Base-by-base conservation (phyloP, 345 rosid species). In the Citropsis articulata region DNA sequence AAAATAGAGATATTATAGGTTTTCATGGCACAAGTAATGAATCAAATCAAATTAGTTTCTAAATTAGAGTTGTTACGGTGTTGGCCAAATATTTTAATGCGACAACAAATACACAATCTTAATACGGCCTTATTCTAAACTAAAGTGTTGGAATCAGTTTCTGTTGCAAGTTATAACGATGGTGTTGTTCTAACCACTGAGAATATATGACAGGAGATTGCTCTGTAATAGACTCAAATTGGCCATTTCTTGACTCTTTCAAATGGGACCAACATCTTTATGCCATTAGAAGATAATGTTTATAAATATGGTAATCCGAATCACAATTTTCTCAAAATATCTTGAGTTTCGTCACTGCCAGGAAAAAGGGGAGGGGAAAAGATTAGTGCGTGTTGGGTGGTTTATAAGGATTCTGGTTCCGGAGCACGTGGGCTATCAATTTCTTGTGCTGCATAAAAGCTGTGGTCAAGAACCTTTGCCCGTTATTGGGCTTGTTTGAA, bases 21-120 rank as follows among this genome's bases (percentile, higher is more conserved):
- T 42, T 42, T 42, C 1, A 42, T 12, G 4, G 9, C 9, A 40
- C 3, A 40, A 40, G 48, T 0, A 3, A 42, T 3, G 1, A 0
- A 42, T 42, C 0, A 42, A 42, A 42, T 42, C 16, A 42, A 42
- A 2, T 42, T 42, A 10, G 2, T 0, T 42, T 12, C 2, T 42
- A 42, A 42, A 42, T 42, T 0, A 42, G 1, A 42, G 13, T 0
- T 9, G 4, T 0, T 12, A 42, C 2, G 9, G 0, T 42, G 0
- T 42, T 10, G 2, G 3, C 0, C 16, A 12, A 42, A 10, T 42
- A 42, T 12, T 13, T 3, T 12, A 12, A 0, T 42, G 13, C 6
- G 12, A 10, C 16, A 2, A 10, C 16, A 12, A 10, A 4, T 12
- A 3, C 0, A 10, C 5, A 45, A 45, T 3, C 50, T 45, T 10